Evolutionary conservation across 768 basidiomycete genomes (phyloP).

Genomic region (Tulasnella sp.): DNA sequence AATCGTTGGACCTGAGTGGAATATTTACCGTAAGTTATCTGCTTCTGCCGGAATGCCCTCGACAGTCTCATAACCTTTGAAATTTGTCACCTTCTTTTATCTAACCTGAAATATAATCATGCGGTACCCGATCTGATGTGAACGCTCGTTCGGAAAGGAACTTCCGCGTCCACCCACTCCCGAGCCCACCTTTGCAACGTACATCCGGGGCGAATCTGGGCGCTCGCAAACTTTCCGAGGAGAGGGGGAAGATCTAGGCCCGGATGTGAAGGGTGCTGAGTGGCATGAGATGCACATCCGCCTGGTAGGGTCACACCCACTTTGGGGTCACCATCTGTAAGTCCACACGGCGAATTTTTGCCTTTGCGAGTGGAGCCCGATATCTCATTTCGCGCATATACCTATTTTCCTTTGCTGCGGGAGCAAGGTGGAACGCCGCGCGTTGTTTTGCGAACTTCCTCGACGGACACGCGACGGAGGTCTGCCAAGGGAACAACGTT

Average conservation of each 20-base stretch:
- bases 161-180: slow-evolving; percentile 22
- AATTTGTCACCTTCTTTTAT: too few species aligned
- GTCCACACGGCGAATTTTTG: slow-evolving; percentile 16
- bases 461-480: slow-evolving; percentile 35
- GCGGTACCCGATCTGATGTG: too few species aligned
- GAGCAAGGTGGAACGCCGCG: slow-evolving; percentile 73
- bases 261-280: background rate
- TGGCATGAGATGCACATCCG: slow-evolving; percentile 43
- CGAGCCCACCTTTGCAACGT: slow-evolving; percentile 20
- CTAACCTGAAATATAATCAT: too few species aligned
- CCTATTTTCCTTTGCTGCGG: too few species aligned
- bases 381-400: background rate
- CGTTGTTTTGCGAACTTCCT: slow-evolving; percentile 58
- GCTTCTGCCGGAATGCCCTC: too few species aligned
- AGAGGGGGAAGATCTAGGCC: background rate
- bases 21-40: too few species aligned
- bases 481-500: slow-evolving; percentile 40
- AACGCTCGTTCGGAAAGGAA: too few species aligned
- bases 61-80: too few species aligned
- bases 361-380: background rate
- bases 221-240: too few species aligned
- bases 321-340: slow-evolving; percentile 75
- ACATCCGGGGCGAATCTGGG: too few species aligned
- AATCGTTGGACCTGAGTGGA: too few species aligned
- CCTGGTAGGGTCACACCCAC: slow-evolving; percentile 65